Base-by-base conservation (phyloP, 306 rosid genomes). In the Vachellia collinsii region DNA sequence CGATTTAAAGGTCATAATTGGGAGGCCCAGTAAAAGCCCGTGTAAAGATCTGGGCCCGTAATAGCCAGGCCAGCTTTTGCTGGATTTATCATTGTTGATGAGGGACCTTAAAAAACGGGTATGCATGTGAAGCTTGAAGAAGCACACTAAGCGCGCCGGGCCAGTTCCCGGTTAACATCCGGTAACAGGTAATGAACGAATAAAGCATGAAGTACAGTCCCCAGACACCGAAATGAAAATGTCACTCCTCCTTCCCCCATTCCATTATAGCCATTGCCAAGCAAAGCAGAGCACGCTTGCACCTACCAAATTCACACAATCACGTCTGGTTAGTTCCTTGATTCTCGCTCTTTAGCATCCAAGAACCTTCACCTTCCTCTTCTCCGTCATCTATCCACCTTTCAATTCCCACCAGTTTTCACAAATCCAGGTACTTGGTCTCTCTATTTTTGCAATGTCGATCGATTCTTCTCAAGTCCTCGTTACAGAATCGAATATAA, bases 181-280 rank as follows among this genome's bases (percentile, higher is more conserved):
- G 96, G 90, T 88, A 51, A 75, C 83, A 48, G 84, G 93, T 88
- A 62, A 73, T 25, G 34, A 29, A 29, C 42, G 5, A 22, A 79
- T 46, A 50, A 69, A 36, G 64, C 59, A 47, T n/a, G 74, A 75
- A 44, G 77, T 44, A 65, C 79, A 66, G 38, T 76, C 75, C 34
- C 82, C 70, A 29, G 36, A 8, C 61, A 23, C 34, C 44, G 79
- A 76, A 81, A 63, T 69, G 84, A 65, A 76, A 58, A 3, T 62
- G 41, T 62, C 67, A 29, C 41, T 29, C 68, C 37, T 10, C 36
- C 62, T 29, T 29, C 71, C 66, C 79, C 58, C 13, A 54, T 23
- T 59, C 38, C 88, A 87, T 89, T 78, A 89, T 91, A 88, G 84
- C 82, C 78, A 67, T 78, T 76, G 39, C 70, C 70, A 1, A 13